Percentiles rank a stretch among this genome's conserved stretches.
Evolutionary conservation across 345 rosid species (phyloP).

Genomic region (Aquilaria malaccensis): DNA sequence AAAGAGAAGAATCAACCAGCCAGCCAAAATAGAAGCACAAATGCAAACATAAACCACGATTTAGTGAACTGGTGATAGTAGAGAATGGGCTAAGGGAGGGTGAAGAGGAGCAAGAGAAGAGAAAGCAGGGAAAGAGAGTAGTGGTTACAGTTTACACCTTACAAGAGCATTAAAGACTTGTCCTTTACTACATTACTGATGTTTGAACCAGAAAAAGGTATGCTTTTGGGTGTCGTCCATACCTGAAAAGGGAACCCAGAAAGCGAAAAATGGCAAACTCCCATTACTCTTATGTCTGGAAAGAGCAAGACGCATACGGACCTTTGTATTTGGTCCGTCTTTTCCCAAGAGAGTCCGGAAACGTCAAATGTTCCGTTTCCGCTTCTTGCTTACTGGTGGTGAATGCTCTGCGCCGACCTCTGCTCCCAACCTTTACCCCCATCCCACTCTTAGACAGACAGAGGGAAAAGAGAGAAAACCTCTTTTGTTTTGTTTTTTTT

Average conservation of each 20-base stretch:
- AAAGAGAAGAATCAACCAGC: neutral
- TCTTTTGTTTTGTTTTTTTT: too few species aligned
- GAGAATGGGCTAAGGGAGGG: slow-evolving; percentile 1
- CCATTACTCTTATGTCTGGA: neutral
- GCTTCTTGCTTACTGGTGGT: slow-evolving; percentile 27
- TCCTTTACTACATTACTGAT: slow-evolving; percentile 7
- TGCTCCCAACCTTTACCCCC: slow-evolving; percentile 26
- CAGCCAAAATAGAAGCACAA: neutral
- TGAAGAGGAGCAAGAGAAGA: neutral
- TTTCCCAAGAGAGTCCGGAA: slow-evolving; percentile 21
- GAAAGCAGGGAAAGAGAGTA: neutral
- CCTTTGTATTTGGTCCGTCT: neutral
- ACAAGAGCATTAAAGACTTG: slow-evolving; percentile 10
- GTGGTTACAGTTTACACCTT: slow-evolving; percentile 10
- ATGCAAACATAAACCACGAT: too few species aligned
- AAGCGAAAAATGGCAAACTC: neutral
- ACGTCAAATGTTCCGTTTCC: slow-evolving; percentile 14
- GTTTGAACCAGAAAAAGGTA: neutral
- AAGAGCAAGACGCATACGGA: slow-evolving; percentile 8
- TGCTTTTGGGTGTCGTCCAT: slow-evolving; percentile 1
- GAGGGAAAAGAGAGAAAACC: too few species aligned
- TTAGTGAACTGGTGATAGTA: neutral
- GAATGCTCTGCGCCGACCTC: slow-evolving; percentile 24
- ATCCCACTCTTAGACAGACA: neutral
- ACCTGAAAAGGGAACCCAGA: slow-evolving; percentile 9